These are phyloP conservation scores for Heliocybe sulcata DNA, from an alignment of 1,284 basidiomycete species.

Conservation along the genomic window DNA sequence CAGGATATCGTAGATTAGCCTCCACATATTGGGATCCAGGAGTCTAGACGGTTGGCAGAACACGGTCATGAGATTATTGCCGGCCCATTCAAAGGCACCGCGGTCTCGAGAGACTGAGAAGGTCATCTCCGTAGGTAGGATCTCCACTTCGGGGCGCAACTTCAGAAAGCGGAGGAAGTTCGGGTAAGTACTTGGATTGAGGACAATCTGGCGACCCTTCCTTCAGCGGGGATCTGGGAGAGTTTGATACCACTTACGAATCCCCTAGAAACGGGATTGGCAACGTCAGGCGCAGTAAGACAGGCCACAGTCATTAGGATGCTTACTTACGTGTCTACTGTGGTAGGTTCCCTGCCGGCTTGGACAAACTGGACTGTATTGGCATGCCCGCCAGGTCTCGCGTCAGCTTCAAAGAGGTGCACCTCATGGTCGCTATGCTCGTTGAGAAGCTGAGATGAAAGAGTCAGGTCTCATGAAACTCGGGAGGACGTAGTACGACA, in stretches of 20 bases:
- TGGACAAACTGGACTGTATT: slow-evolving; percentile 61
- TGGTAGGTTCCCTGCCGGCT: slow-evolving; percentile 31
- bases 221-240: not conserved
- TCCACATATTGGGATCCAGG: slow-evolving; percentile 65
- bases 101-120: slow-evolving; percentile 69
- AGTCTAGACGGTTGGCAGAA: slow-evolving; percentile 63
- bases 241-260: slow-evolving; percentile 32
- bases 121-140: slow-evolving; percentile 68
- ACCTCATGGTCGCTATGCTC: slow-evolving; percentile 77
- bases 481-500: not conserved
- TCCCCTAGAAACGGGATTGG: slow-evolving; percentile 26
- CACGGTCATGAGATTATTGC: slow-evolving; percentile 49
- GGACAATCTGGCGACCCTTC: slow-evolving; percentile 51
- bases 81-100: slow-evolving; percentile 73
- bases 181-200: slow-evolving; percentile 76
- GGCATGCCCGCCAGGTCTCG: slow-evolving; percentile 71
- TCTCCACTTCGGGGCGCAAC: slow-evolving; percentile 39
- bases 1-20: slow-evolving; percentile 71
- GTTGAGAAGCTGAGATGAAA: slow-evolving; percentile 47
- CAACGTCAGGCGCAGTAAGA: slow-evolving; percentile 1
- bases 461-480: not conserved
- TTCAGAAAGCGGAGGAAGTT: slow-evolving; percentile 73
- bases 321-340: slow-evolving; percentile 63
- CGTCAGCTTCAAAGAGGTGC: slow-evolving; percentile 70
- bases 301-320: not conserved